Percentiles rank a stretch among this genome's conserved stretches.
These are phyloP conservation scores for Achaetomium macrosporum DNA, from an alignment of 2,329 filamentous ascomycete species.

Conservation along the genomic window DNA sequence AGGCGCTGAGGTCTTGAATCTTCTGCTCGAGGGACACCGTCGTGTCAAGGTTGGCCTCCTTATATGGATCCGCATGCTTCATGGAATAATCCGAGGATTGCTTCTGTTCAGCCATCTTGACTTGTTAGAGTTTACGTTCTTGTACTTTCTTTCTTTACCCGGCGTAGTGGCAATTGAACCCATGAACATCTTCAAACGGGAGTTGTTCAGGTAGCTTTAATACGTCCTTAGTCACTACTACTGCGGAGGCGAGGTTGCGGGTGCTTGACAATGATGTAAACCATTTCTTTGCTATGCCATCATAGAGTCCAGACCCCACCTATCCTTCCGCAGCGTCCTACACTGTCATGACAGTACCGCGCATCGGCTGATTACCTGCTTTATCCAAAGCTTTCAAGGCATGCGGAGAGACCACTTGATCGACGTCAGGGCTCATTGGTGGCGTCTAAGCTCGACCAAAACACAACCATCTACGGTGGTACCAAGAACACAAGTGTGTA, in stretches of 20 bases:
- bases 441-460: too few relatives aligned
- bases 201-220: background rate
- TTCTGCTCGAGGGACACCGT: conserved; percentile 63
- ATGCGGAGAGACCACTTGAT: too few relatives aligned
- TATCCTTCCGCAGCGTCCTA: background rate
- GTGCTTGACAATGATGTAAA: background rate
- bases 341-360: background rate
- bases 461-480: too few relatives aligned
- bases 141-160: background rate
- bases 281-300: background rate
- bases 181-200: background rate
- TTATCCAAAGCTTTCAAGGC: too few relatives aligned
- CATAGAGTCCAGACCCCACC: background rate
- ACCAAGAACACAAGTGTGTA: too few relatives aligned
- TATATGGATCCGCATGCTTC: conserved; percentile 71
- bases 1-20: conserved; percentile 65
- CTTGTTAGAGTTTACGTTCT: background rate
- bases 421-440: too few relatives aligned
- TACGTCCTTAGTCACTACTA: background rate
- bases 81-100: conserved; percentile 58
- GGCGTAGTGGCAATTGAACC: background rate
- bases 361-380: too few relatives aligned
- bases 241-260: background rate
- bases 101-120: conserved; percentile 31
- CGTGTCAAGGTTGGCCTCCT: conserved; percentile 61